Conservation (phyloP, 257 asterid genomes). For the Parsonsia alboflavescens region DNA sequence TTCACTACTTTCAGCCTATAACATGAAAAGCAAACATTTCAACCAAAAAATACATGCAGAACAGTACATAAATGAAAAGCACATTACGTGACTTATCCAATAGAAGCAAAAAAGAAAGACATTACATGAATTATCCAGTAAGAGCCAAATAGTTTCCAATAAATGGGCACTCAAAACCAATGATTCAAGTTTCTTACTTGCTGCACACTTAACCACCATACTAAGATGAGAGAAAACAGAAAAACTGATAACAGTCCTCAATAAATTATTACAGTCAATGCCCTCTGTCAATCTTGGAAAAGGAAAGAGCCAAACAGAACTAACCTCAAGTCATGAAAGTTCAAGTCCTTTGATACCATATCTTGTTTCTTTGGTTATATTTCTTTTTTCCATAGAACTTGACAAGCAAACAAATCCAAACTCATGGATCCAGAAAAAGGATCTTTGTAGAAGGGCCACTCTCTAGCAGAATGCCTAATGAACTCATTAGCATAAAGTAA, state of each 20-base stretch:
- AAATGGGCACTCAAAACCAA: not conserved
- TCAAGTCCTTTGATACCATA: not conserved
- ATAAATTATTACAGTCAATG: not conserved
- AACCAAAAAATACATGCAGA: not conserved
- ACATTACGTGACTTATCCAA: not conserved
- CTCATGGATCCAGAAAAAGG: not conserved
- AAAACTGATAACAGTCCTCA: not conserved
- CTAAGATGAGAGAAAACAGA: not conserved
- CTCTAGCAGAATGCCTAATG: not conserved
- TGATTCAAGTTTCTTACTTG: not conserved
- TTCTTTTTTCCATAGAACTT: not conserved
- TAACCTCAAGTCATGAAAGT: too few relatives aligned
- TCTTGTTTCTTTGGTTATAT: not conserved
- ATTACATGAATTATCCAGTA: not conserved
- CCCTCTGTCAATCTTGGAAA: not conserved
- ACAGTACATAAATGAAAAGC: not conserved
- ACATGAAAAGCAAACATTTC: conserved; percentile 7
- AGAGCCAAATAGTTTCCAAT: not conserved
- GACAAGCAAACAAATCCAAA: not conserved
- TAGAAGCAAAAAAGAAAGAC: not conserved
- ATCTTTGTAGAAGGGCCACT: not conserved
- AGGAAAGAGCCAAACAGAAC: not conserved
- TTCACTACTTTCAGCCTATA: conserved; percentile 41
- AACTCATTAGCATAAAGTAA: not conserved
- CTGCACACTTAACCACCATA: not conserved